Evolutionary conservation across 805 yeast genomes (phyloP).

Genomic region (Kazachstania psychrophila): DNA sequence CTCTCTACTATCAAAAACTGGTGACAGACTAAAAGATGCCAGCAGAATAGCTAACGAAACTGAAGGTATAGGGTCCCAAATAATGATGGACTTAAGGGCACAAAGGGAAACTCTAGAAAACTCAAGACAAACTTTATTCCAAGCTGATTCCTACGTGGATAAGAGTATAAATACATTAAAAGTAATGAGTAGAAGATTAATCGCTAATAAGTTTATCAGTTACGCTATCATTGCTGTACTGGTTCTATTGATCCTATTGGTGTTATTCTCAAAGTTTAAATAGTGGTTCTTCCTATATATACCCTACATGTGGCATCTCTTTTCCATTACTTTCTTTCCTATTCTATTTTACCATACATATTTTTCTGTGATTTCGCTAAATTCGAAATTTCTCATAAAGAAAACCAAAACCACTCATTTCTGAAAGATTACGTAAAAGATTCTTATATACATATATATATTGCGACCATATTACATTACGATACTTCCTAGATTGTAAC

Average conservation of each 20-base stretch:
- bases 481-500: no score
- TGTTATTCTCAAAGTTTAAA: conserved; percentile 73
- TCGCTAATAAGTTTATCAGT: conserved; percentile 82
- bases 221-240: conserved; percentile 87
- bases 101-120: conserved; percentile 89
- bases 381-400: no score
- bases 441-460: no score
- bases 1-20: conserved; percentile 69
- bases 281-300: conserved; percentile 16
- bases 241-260: conserved; percentile 70
- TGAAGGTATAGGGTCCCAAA: conserved; percentile 83
- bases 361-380: no score
- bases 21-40: conserved; percentile 76
- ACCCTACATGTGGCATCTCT: no score
- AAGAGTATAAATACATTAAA: conserved; percentile 77
- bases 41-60: conserved; percentile 89
- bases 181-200: conserved; percentile 85
- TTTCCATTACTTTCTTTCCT: no score
- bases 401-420: no score
- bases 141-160: conserved; percentile 91
- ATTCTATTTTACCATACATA: no score
- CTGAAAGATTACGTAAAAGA: no score
- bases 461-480: no score
- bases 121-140: conserved; percentile 74
- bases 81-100: conserved; percentile 76